phyloP scores from a whole-genome alignment of 2,329 filamentous ascomycete genomes.

The Curvularia sp. region DNA sequence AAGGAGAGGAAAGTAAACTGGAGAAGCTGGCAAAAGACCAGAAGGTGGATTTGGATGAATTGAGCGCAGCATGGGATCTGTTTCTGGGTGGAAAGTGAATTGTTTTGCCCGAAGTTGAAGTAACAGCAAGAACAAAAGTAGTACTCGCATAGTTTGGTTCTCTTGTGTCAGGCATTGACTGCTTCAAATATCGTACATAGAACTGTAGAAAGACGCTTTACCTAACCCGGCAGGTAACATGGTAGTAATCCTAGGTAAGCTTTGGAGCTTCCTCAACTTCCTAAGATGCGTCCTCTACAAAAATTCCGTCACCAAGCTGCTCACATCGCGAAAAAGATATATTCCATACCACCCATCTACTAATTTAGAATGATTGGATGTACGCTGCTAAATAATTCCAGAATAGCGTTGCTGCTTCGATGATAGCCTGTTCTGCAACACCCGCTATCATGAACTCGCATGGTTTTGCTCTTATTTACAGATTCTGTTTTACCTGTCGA shows the following conservation, averaged over 20 bases:
- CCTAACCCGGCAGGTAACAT: neutral
- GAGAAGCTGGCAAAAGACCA: constrained; percentile 21
- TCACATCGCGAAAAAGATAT: neutral
- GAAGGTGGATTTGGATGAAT: constrained; percentile 27
- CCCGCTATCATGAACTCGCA: neutral
- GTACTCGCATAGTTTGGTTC: neutral
- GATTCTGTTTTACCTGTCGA: neutral
- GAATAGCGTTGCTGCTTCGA: neutral
- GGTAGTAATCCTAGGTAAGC: neutral
- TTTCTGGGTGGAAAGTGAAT: constrained; percentile 24
- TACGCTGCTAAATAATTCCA: neutral
- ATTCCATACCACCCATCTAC: too few relatives aligned
- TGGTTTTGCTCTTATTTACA: neutral
- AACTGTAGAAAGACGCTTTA: neutral
- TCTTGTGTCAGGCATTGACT: neutral
- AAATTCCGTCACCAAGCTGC: neutral
- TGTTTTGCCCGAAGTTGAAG: neutral
- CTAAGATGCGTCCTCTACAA: neutral
- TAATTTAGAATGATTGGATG: too few relatives aligned
- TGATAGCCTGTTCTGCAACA: neutral
- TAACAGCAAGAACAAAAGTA: neutral
- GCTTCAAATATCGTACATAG: neutral
- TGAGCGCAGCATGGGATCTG: constrained; percentile 31
- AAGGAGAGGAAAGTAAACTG: constrained; percentile 16
- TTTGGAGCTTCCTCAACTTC: neutral